A percentile compares a stretch with the other conserved stretches of the same genome.
These are phyloP conservation scores for Trametes sp. DNA, from an alignment of 1,284 basidiomycete species.

Conservation along the genomic window DNA sequence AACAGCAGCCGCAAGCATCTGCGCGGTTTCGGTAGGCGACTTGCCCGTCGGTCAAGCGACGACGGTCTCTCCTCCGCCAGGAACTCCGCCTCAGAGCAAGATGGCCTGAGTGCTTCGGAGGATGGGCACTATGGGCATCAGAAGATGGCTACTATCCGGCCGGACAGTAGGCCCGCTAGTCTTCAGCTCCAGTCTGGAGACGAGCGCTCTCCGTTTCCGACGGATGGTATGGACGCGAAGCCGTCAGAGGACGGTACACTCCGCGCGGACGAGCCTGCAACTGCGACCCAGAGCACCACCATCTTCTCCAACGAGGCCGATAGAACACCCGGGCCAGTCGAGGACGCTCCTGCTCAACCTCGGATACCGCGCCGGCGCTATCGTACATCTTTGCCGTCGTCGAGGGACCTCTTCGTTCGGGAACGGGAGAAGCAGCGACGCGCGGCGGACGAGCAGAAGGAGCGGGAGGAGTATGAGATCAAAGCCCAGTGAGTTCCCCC, in stretches of 20 bases:
- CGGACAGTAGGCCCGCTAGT: slow-evolving; percentile 26
- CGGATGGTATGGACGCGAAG: not conserved
- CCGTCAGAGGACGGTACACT: slow-evolving; percentile 8
- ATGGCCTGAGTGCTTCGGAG: slow-evolving; percentile 47
- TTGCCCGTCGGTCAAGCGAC: slow-evolving; percentile 52
- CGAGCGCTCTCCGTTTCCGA: slow-evolving; percentile 7
- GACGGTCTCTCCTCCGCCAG: slow-evolving; percentile 55
- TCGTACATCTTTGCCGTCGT: slow-evolving; percentile 39
- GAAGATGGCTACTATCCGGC: slow-evolving; percentile 30
- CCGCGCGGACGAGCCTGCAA: slow-evolving; percentile 16
- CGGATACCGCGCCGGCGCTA: slow-evolving; percentile 32
- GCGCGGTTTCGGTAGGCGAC: slow-evolving; percentile 48
- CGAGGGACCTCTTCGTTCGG: slow-evolving; percentile 26
- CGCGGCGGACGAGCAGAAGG: slow-evolving; percentile 56
- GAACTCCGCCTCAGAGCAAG: slow-evolving; percentile 57
- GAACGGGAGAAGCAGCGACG: slow-evolving; percentile 47
- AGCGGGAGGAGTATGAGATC: slow-evolving; percentile 62
- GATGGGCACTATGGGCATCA: slow-evolving; percentile 29
- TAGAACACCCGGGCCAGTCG: slow-evolving; percentile 20
- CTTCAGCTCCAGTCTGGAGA: slow-evolving; percentile 18
- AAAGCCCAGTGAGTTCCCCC: slow-evolving; percentile 59
- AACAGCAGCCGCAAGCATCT: slow-evolving; percentile 51
- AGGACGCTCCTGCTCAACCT: slow-evolving; percentile 9
- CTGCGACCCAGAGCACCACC: slow-evolving; percentile 25
- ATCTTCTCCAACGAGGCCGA: slow-evolving; percentile 17